Evolutionary conservation across 2,329 filamentous ascomycete genomes (phyloP).

Genomic region (Trichoderma citrinoviride): DNA sequence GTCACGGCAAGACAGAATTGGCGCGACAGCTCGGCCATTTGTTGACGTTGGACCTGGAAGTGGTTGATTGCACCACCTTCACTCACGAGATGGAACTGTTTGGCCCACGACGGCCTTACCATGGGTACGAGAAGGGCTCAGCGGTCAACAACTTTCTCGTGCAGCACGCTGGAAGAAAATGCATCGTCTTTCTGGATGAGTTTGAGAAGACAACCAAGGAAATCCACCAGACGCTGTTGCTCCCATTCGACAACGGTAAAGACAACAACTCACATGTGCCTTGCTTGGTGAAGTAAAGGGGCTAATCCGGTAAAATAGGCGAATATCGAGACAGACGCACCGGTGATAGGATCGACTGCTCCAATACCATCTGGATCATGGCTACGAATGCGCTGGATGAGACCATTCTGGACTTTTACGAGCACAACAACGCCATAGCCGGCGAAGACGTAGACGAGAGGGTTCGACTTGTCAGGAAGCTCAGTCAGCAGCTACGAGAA

Average conservation of each 20-base stretch:
- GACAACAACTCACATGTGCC: too few relatives aligned
- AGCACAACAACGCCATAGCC: neutral
- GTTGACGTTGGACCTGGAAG: constrained; percentile 37
- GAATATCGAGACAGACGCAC: constrained; percentile 42
- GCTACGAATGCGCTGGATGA: constrained; percentile 45
- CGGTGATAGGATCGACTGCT: constrained; percentile 37
- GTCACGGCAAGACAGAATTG: constrained; percentile 51
- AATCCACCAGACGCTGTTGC: constrained; percentile 43
- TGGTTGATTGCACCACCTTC: constrained; percentile 42
- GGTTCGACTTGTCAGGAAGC: neutral
- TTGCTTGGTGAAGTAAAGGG: too few relatives aligned
- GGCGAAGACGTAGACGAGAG: neutral
- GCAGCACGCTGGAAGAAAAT: constrained; percentile 33
- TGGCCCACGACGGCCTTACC: constrained; percentile 39
- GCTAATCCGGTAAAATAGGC: constrained; percentile 21
- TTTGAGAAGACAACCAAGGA: constrained; percentile 47
- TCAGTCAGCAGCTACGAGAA: neutral
- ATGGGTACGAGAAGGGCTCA: constrained; percentile 37
- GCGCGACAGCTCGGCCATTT: constrained; percentile 42
- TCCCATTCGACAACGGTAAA: constrained; percentile 45
- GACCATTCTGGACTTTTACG: constrained; percentile 41
- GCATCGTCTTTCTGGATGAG: constrained; percentile 51
- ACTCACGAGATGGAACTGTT: constrained; percentile 42
- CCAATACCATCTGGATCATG: constrained; percentile 48
- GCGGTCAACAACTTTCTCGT: constrained; percentile 49